Evolutionary conservation across 2,329 filamentous ascomycete species (phyloP), one percentile per base, ranked within the genome.

Genomic region (Paecilomyces formosus): DNA sequence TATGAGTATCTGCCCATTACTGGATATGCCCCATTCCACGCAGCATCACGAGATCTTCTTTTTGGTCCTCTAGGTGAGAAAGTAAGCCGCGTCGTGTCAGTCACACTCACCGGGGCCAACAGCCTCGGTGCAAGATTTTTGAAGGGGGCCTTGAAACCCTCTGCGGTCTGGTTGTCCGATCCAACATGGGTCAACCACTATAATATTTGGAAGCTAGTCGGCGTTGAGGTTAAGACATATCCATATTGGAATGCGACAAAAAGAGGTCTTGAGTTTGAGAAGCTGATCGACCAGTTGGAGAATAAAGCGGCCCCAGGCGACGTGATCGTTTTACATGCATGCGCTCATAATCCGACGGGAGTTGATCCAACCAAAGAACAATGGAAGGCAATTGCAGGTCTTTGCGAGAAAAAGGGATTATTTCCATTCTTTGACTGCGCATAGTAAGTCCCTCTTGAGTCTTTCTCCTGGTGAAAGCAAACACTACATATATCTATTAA

Each of bases 131-230:
- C 87, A 62, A 85, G 92, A 64, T 96, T 96, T 83, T 85, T 96
- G 59, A 79, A 86, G 73, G 89, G 87, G 71, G 94, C 95, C 82
- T 93, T 88, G 81, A 78, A 77, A 62, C 77, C 74, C 9, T 74
- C 85, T 67, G 85, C 85, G 58, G 84, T 92, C 73, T 95, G 92
- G 81, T 80, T 96, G 73, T 93, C 90, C 66, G 88, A 89, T 74
- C 92, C 92, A 54, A 96, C 92, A 58, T 96, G 92, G 92, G 88
- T 86, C 64, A 96, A 96, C 78, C 92, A 96, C 83, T 86, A 92
- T 79, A 89, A 94, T 77, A 93, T 96, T 79, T 93, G 95, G 78
- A 55, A 61, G 13, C 39, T 60, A 1, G 82, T 79, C 75, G 94
- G 95, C 70, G 89, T 94, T 68, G 80, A 82, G 64, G 83, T 88